Evolutionary conservation across 2,329 filamentous ascomycete genomes (phyloP).

Genomic region (Dactylellina haptotyla): DNA sequence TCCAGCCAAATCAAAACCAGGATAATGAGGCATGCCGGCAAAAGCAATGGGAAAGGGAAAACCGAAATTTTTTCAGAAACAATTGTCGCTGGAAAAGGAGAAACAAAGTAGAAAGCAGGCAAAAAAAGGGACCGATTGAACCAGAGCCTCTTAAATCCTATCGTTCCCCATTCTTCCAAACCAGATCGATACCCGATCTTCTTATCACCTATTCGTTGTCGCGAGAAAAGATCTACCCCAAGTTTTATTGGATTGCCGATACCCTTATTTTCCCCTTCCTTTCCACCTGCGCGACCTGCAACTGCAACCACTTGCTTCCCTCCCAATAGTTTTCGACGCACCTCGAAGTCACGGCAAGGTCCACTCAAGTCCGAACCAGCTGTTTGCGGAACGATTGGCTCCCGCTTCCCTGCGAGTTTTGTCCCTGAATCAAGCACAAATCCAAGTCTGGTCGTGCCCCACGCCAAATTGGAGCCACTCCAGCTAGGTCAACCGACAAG

Average conservation of each 20-base stretch:
- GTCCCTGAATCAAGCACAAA: constrained; percentile 53
- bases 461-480: constrained; percentile 36
- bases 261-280: background rate
- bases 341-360: constrained; percentile 32
- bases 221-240: constrained; percentile 17
- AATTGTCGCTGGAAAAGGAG: constrained; percentile 38
- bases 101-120: constrained; percentile 15
- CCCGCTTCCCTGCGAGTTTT: constrained; percentile 50
- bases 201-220: constrained; percentile 23
- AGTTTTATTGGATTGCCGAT: too few species aligned
- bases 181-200: constrained; percentile 21
- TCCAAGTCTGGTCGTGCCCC: constrained; percentile 38
- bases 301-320: background rate
- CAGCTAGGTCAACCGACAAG: background rate
- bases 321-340: constrained; percentile 45
- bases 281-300: constrained; percentile 12
- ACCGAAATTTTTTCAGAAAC: constrained; percentile 42
- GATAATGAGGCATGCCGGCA: constrained; percentile 34
- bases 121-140: background rate
- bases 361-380: constrained; percentile 44
- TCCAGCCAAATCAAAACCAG: constrained; percentile 42
- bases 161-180: constrained; percentile 16
- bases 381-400: constrained; percentile 54
- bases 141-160: constrained; percentile 40
- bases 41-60: constrained; percentile 46